Percentiles rank a stretch among this genome's conserved stretches.
These are phyloP conservation scores for Tetrahymena borealis DNA, from an alignment of 73 alveolate species.

Conservation along the genomic window DNA sequence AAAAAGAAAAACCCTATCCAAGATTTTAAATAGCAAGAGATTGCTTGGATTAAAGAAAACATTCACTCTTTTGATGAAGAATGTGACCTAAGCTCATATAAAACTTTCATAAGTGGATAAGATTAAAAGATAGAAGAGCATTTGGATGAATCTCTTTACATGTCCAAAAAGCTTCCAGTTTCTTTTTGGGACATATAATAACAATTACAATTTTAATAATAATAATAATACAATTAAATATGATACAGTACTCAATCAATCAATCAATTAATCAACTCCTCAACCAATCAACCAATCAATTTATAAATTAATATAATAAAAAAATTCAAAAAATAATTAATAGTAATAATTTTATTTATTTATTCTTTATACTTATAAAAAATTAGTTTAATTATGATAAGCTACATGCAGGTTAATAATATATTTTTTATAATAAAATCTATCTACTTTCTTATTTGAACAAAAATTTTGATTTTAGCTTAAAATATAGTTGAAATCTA, in stretches of 20 bases:
- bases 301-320: too few relatives aligned
- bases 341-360: too few relatives aligned
- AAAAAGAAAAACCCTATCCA: background rate
- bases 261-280: too few relatives aligned
- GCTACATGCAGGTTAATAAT: too few relatives aligned
- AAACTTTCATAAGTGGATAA: background rate
- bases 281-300: too few relatives aligned
- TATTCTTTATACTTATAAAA: too few relatives aligned
- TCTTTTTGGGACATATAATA: background rate
- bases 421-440: too few relatives aligned
- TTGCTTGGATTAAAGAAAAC: background rate
- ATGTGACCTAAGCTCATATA: background rate
- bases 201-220: background rate
- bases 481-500: too few relatives aligned
- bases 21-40: background rate
- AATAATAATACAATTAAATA: background rate
- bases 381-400: too few relatives aligned
- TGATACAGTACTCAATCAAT: background rate
- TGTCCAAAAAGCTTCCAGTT: background rate
- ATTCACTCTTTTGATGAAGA: background rate
- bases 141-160: background rate
- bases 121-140: background rate
- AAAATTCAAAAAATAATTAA: too few relatives aligned
- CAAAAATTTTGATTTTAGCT: too few relatives aligned
- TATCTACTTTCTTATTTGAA: too few relatives aligned